phyloP scores from a whole-genome alignment of 176 grass and related monocot genomes.

The Aegilops bicornis region DNA sequence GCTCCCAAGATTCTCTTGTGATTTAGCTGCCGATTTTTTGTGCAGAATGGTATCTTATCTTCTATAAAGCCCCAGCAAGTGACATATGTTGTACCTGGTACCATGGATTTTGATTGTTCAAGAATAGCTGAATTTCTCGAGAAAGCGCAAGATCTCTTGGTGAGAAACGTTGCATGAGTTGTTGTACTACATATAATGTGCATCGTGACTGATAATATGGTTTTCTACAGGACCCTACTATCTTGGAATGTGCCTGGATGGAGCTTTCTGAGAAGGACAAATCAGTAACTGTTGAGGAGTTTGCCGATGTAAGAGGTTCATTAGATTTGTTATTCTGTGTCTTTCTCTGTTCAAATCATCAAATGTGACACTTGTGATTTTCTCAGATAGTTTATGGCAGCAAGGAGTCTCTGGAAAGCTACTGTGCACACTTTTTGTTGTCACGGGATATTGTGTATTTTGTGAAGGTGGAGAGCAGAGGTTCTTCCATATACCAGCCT shows the following conservation, averaged over 20 bases:
- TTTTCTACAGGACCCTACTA: constrained; percentile 65
- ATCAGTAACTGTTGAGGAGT: constrained; percentile 79
- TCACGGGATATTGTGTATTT: constrained; percentile 97
- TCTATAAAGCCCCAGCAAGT: constrained; percentile 94
- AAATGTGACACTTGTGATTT: constrained; percentile 22
- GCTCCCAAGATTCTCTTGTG: constrained; percentile 1
- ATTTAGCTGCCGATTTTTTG: constrained; percentile 27
- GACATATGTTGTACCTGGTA: constrained; percentile 82
- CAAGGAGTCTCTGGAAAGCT: constrained; percentile 85
- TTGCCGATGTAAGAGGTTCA: constrained; percentile 69
- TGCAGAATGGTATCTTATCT: constrained; percentile 70
- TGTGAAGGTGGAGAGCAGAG: constrained; percentile 56
- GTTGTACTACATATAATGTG: background rate
- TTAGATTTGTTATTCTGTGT: background rate
- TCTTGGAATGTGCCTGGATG: constrained; percentile 90
- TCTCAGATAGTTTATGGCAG: constrained; percentile 85
- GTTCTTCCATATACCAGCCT: constrained; percentile 80
- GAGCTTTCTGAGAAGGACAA: constrained; percentile 89
- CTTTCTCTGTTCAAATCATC: constrained; percentile 19
- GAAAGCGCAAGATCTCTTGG: constrained; percentile 76
- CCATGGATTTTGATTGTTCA: constrained; percentile 70
- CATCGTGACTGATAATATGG: constrained; percentile 15
- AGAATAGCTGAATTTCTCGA: constrained; percentile 74
- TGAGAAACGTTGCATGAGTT: constrained; percentile 36
- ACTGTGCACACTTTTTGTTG: constrained; percentile 85